Evolutionary conservation across 2,329 filamentous ascomycete genomes (phyloP).

Genomic region (Ophioceras dolichostomum): DNA sequence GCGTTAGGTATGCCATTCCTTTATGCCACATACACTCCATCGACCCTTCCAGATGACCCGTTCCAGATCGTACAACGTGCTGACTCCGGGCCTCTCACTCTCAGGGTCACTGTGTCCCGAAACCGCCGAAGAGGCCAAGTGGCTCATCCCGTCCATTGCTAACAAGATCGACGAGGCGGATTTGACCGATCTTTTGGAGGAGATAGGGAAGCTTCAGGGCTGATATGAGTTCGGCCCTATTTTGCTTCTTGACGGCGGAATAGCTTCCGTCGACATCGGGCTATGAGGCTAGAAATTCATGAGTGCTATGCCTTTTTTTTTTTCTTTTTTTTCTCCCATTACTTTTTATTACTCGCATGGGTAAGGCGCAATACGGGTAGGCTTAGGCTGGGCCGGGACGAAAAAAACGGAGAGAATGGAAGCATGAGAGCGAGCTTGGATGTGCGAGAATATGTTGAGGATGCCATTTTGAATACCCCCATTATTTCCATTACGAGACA

Average conservation of each 20-base stretch:
- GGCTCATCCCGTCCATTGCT: constrained; percentile 76
- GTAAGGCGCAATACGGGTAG: constrained; percentile 1
- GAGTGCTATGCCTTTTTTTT: not conserved
- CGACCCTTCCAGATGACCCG: no score
- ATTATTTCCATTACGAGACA: no score
- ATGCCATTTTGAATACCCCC: no score
- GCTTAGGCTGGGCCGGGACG: no score
- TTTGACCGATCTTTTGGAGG: constrained; percentile 75
- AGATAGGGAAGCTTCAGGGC: constrained; percentile 70
- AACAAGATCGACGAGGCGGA: constrained; percentile 89
- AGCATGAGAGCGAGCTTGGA: no score
- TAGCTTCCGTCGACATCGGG: no score
- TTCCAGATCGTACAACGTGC: no score
- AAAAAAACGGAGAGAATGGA: no score
- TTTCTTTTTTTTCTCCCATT: not conserved
- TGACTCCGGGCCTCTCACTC: not conserved
- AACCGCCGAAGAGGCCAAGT: constrained; percentile 89
- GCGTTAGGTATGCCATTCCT: constrained; percentile 58
- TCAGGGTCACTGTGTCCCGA: constrained; percentile 85
- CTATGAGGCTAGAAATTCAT: not conserved
- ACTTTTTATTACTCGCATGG: constrained; percentile 3
- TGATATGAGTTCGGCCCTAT: no score
- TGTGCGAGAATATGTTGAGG: no score
- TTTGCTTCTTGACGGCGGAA: no score
- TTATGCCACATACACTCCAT: no score